These are phyloP conservation scores for Colletotrichum destructivum DNA, from an alignment of 2,329 filamentous ascomycete species.

Conservation along the genomic window DNA sequence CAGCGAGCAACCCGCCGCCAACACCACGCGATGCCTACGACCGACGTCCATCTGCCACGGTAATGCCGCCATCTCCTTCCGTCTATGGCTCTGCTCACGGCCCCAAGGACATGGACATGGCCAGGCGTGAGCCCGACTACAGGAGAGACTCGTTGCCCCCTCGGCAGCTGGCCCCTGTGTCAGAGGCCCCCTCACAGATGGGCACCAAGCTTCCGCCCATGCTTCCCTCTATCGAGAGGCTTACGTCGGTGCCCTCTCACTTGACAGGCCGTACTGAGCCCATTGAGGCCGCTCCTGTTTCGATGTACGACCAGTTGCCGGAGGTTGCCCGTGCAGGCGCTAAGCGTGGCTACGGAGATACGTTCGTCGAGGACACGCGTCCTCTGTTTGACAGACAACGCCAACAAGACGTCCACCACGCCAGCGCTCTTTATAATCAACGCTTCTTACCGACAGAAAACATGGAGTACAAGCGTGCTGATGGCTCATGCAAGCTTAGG, in stretches of 20 bases:
- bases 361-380: slow-evolving; percentile 43
- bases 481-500: slow-evolving; percentile 47
- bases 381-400: slow-evolving; percentile 57
- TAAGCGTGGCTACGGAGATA: slow-evolving; percentile 41
- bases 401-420: slow-evolving; percentile 52
- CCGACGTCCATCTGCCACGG: slow-evolving; percentile 55
- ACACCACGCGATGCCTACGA: slow-evolving; percentile 55
- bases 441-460: neutral
- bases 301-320: neutral
- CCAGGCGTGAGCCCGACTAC: slow-evolving; percentile 39
- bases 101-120: slow-evolving; percentile 20
- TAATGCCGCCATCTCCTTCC: slow-evolving; percentile 57
- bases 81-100: slow-evolving; percentile 41
- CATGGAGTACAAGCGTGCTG: slow-evolving; percentile 53
- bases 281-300: slow-evolving; percentile 38
- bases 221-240: slow-evolving; percentile 20
- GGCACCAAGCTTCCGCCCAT: slow-evolving; percentile 18
- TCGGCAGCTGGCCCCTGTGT: slow-evolving; percentile 47
- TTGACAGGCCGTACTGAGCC: slow-evolving; percentile 4
- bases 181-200: slow-evolving; percentile 53
- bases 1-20: slow-evolving; percentile 49
- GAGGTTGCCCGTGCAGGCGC: slow-evolving; percentile 36
- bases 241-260: slow-evolving; percentile 1
- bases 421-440: neutral
- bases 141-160: slow-evolving; percentile 47